phyloP scores from a whole-genome alignment of 106 monocot genomes.

The Apostasia shenzhenica region DNA sequence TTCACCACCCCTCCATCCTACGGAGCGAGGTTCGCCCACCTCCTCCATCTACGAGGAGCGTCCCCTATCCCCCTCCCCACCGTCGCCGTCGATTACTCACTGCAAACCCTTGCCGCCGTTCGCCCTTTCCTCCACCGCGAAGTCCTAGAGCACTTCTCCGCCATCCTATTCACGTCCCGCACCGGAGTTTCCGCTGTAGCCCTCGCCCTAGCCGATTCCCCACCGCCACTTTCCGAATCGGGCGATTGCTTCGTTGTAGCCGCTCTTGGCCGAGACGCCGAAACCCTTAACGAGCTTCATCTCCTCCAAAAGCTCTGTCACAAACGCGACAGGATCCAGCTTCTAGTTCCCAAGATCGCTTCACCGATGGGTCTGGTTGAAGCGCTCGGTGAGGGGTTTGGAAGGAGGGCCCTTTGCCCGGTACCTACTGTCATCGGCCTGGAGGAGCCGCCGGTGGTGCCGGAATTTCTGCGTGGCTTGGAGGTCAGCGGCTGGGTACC shows the following conservation, averaged over 20 bases:
- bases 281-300: slow-evolving; percentile 19
- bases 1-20: slow-evolving; percentile 41
- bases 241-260: slow-evolving; percentile 26
- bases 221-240: slow-evolving; percentile 8
- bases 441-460: slow-evolving; percentile 49
- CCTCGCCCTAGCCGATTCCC: slow-evolving; percentile 6
- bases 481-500: slow-evolving; percentile 24
- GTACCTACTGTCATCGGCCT: slow-evolving; percentile 37
- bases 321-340: slow-evolving; percentile 6
- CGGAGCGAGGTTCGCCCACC: slow-evolving; percentile 18
- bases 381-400: slow-evolving; percentile 30
- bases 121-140: not conserved
- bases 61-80: slow-evolving; percentile 25
- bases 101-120: slow-evolving; percentile 19
- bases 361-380: slow-evolving; percentile 41
- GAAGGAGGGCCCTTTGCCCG: slow-evolving; percentile 37
- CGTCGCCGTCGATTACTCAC: slow-evolving; percentile 21
- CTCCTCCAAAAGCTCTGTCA: slow-evolving; percentile 13
- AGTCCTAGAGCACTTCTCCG: slow-evolving; percentile 19
- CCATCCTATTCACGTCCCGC: slow-evolving; percentile 38
- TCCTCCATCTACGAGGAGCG: slow-evolving; percentile 19
- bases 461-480: slow-evolving; percentile 32
- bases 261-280: slow-evolving; percentile 49
- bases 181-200: slow-evolving; percentile 28
- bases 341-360: slow-evolving; percentile 33